Evolutionary conservation across 192 early-diverging fungal species (phyloP), one percentile per base, ranked within the genome.

Genomic region (Powellomyces hirtus): DNA sequence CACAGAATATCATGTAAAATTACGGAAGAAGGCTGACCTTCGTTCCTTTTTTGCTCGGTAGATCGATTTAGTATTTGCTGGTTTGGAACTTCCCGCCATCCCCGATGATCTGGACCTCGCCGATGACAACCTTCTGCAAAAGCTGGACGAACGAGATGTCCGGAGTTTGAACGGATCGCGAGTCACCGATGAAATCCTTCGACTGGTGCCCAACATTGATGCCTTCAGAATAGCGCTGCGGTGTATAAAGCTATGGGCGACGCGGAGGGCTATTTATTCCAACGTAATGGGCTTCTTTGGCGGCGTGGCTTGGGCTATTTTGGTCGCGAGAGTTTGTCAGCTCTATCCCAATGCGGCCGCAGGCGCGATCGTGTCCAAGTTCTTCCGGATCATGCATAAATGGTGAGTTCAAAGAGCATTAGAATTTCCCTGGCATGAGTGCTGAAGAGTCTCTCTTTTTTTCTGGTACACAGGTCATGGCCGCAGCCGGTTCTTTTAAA

Each of bases 221-320:
- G 80, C 87, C 1, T 99, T 99, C 72, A 82, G 97, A 34, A 88
- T 90, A 51, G 94, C 97, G 1, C 79, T 97, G 33, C 84, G 97
- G 27, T 94, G 91, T 71, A 89, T 99, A 53, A 99, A 99, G 78
- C 71, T 94, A 45, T 99, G 97, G 97, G 97, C 97, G 38, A 95
- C 97, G 74, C 84, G 82, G 30, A 85, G 93, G 20, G 93, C 91
- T 0, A 87, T 99, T 55, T 99, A 96, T 74, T 93, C 94, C 3
- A 99, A 99, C 75, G 90, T 95, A 2, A 88, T 97, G 87, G 97
- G 97, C 26, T 99, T 99, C 73, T 85, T 99, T 79, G 97, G 97
- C 59, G 97, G 97, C 74, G 92, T 99, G 42, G 94, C 95, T 3
- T 99, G 97, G 97, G 95, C 97, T 4, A 97, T 99, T 89, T 78